These are phyloP conservation scores for Aspergillus nanangensis DNA, from an alignment of 495 filamentous ascomycete species.

Conservation along the genomic window DNA sequence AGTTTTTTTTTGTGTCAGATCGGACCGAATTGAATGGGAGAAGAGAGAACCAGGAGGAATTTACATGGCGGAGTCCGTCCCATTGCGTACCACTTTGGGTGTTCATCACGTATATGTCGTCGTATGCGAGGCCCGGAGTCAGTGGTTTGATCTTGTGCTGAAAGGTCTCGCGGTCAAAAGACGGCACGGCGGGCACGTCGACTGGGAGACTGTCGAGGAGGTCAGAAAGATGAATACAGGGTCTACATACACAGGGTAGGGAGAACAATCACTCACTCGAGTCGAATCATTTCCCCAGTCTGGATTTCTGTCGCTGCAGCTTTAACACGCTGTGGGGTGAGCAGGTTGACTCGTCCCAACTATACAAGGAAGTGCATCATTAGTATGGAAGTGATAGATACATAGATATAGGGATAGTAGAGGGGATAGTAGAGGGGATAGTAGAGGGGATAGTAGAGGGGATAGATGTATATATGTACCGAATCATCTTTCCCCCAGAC, in stretches of 20 bases:
- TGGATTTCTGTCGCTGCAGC: slow-evolving; percentile 45
- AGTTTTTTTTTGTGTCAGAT: no score
- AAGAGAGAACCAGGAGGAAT: slow-evolving; percentile 1
- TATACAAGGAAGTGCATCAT: slow-evolving; percentile 9
- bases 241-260: not conserved
- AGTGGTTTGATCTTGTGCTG: slow-evolving; percentile 48
- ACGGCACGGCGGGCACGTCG: slow-evolving; percentile 44
- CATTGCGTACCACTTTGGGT: slow-evolving; percentile 71
- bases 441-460: no score
- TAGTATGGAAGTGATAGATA: not conserved
- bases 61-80: slow-evolving; percentile 68
- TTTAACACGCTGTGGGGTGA: slow-evolving; percentile 52
- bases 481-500: slow-evolving; percentile 60
- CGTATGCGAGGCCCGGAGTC: slow-evolving; percentile 38
- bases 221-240: no score
- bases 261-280: slow-evolving; percentile 32
- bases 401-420: not conserved
- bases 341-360: slow-evolving; percentile 53
- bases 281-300: slow-evolving; percentile 48
- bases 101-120: slow-evolving; percentile 64
- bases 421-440: no score
- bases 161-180: slow-evolving; percentile 47
- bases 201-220: slow-evolving; percentile 54
- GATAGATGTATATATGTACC: slow-evolving; percentile 21
- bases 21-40: no score